Evolutionary conservation across 257 asterid genomes (phyloP), one percentile per base, ranked within the genome.

Genomic region (Salvia rosmarinus): DNA sequence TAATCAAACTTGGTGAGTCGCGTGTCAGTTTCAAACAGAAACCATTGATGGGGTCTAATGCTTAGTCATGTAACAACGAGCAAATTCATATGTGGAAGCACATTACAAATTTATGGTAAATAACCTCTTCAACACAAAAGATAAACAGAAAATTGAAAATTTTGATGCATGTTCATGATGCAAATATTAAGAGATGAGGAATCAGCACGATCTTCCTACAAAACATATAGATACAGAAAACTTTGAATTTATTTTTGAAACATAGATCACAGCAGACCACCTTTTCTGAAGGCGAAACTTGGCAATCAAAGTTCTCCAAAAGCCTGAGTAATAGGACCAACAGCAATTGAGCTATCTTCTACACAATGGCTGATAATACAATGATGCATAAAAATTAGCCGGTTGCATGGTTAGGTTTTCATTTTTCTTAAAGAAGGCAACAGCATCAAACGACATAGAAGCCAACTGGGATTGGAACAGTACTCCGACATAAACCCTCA

Each of bases 221-320:
- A 56, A 51, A 65, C 37, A 76, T 50, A 78, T 12, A 62, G 55
- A 63, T 20, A 69, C 4, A 58, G 54, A 12, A 67, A 54, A 57
- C 66, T 73, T 46, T 9, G 28, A 76, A 75, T 64, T 40, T 60
- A 77, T 80, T 74, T 69, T 77, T 63, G 75, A 80, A 80, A 71
- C 76, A 75, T 71, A 75, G 81, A 81, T 82, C 79, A 78, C 75
- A 76, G 90, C 77, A 79, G 63, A 80, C 84, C 81, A 84, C 87
- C 85, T 81, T 82, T 78, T 73, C 66, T 16, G 72, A 80, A 81
- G 82, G 79, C 77, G 83, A 86, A 84, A 82, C 84, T 75, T 77
- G 78, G 82, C 86, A 81, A 86, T 79, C 87, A 85, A 82, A 84
- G 81, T 80, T 85, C 90, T 81, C 86, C 90, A 77, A 80, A 85